phyloP scores from a whole-genome alignment of 2,329 filamentous ascomycete species.

The Gremmenia infestans region DNA sequence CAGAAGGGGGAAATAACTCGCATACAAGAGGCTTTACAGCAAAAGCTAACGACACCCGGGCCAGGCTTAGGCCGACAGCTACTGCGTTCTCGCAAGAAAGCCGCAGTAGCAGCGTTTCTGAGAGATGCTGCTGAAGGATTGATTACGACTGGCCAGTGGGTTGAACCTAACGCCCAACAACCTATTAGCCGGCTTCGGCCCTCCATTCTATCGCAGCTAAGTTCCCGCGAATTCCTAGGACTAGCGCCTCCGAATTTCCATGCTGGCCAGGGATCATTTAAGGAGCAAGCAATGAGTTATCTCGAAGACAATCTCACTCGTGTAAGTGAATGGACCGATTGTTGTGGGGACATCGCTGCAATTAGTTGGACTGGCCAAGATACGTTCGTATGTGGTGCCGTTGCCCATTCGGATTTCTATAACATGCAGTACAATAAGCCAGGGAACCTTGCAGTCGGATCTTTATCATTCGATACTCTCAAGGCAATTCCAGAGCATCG shows the following conservation, averaged over 20 bases:
- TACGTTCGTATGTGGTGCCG: conserved; percentile 56
- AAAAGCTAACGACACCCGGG: conserved; percentile 2
- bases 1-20: not conserved
- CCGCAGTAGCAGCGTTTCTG: conserved; percentile 16
- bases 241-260: conserved; percentile 12
- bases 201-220: conserved; percentile 14
- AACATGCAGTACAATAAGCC: conserved; percentile 64
- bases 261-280: conserved; percentile 19
- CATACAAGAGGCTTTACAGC: not conserved
- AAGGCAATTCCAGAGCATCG: conserved; percentile 52
- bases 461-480: conserved; percentile 39
- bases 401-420: conserved; percentile 55
- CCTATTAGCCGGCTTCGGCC: not conserved
- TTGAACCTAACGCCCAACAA: not conserved
- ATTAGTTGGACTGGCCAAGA: conserved; percentile 51
- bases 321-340: conserved; percentile 53
- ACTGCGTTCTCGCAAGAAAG: conserved; percentile 48
- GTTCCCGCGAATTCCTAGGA: conserved; percentile 25
- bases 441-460: conserved; percentile 56
- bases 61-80: conserved; percentile 44
- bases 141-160: not conserved
- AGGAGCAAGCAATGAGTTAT: conserved; percentile 12
- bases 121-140: conserved; percentile 13
- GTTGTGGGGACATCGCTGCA: conserved; percentile 56
- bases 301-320: conserved; percentile 48